Evolutionary conservation across 148 eudicot genomes (phyloP), one percentile per base, ranked within the genome.

Genomic region (Cornus kousa): DNA sequence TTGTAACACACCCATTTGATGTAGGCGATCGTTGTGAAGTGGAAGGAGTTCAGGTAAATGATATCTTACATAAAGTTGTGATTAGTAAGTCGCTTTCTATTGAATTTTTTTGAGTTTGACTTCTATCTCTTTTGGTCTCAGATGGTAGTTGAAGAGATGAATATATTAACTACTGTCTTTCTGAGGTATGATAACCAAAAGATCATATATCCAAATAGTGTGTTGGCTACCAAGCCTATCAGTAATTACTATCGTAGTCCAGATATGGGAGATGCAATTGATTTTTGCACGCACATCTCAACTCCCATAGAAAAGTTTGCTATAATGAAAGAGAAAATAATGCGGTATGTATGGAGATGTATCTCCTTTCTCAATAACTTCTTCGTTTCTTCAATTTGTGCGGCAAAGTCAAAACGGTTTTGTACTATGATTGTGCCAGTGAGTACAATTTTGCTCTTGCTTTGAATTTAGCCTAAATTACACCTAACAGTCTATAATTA

Each of bases 81-180:
- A 13, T 62, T 17, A 60, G 7, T 19, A 19, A 19, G 7, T 12
- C 8, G 17, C 35, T 16, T 4, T 70, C 43, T 17, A 20, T 72
- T 74, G 50, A 19, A 50, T 28, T 28, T 37, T 20, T 35, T 50
- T 64, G 68, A 74, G 70, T 28, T 69, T 69, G n/a, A n/a, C n/a
- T 70, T 69, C 5, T 48, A 2, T 71, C 23, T 74, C 5, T 79
- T 70, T 69, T 6, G 33, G 60, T 72, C 53, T 22, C 85, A 93
- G 98, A 87, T 93, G 98, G 83, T 93, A 33, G 98, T 93, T 50
- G 98, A 91, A 87, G 98, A 93, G 80, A 91, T 91, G 96, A 91
- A 91, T 77, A 85, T 91, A 80, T 73, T 93, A 78, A 91, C 96
- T 8, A 93, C 96, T 0, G 88, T 91, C 22, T 93, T 93, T 64